Percentiles rank a stretch among this genome's conserved stretches.
phyloP scores from a whole-genome alignment of 192 early-diverging fungal genomes.

The Chytriomyces confervae region DNA sequence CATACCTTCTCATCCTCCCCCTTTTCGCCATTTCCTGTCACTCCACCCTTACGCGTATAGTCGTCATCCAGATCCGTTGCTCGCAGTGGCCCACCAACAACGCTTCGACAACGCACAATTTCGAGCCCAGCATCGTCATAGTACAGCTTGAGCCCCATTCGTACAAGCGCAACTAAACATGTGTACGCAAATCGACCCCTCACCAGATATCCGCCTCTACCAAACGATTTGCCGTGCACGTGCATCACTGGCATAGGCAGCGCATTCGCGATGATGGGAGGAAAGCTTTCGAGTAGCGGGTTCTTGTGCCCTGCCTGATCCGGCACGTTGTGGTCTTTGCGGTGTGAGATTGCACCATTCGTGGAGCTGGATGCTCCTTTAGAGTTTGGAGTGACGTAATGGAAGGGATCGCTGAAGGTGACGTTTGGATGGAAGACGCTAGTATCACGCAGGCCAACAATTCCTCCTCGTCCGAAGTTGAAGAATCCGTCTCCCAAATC shows the following conservation, averaged over 20 bases:
- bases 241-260: background rate
- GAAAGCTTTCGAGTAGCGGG: background rate
- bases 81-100: constrained; percentile 1
- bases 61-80: constrained; percentile 23
- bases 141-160: background rate
- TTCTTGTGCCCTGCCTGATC: background rate
- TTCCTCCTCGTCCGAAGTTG: background rate
- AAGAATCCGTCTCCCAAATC: constrained; percentile 17
- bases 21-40: background rate
- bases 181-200: constrained; percentile 7
- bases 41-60: background rate
- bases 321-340: background rate
- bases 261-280: background rate
- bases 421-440: constrained; percentile 7
- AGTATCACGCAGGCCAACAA: background rate
- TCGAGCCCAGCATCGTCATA: constrained; percentile 25
- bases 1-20: background rate
- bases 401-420: constrained; percentile 32
- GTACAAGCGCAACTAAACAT: background rate
- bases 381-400: background rate
- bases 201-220: constrained; percentile 9
- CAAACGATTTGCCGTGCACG: background rate
- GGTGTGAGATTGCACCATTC: background rate
- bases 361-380: background rate
- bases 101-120: constrained; percentile 16